Conservation (phyloP, 106 monocot species). For the Acorus calamus region DNA sequence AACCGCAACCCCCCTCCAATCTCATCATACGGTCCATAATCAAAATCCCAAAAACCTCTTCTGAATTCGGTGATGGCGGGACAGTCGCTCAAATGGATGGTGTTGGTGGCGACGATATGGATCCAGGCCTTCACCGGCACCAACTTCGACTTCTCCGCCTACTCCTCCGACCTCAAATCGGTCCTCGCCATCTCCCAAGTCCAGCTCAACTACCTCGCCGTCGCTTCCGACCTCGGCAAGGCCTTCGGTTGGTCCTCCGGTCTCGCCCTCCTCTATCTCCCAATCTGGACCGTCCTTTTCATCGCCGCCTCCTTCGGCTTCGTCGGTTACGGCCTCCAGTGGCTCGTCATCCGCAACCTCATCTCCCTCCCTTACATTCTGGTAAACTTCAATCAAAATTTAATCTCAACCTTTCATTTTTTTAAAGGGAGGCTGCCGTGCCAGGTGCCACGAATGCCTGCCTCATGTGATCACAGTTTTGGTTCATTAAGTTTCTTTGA, state of each 20-base stretch:
- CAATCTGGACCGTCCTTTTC: slow-evolving; percentile 43
- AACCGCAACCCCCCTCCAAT: too few species aligned
- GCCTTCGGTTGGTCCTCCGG: slow-evolving; percentile 67
- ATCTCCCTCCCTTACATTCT: slow-evolving; percentile 22
- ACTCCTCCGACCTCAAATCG: slow-evolving; percentile 73
- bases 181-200: slow-evolving; percentile 66
- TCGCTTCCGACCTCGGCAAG: slow-evolving; percentile 80
- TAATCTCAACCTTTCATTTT: too few species aligned
- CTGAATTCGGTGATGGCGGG: too few species aligned
- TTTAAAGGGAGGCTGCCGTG: too few species aligned
- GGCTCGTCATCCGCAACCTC: slow-evolving; percentile 39
- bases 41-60: too few species aligned
- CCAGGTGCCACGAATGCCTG: too few species aligned
- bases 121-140: slow-evolving; percentile 59
- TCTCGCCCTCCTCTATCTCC: slow-evolving; percentile 45
- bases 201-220: slow-evolving; percentile 67
- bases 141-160: slow-evolving; percentile 69
- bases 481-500: too few species aligned
- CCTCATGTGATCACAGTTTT: too few species aligned
- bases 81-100: slow-evolving; percentile 41
- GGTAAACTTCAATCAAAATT: too few species aligned
- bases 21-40: too few species aligned
- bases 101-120: slow-evolving; percentile 66
- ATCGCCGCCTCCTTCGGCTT: slow-evolving; percentile 54
- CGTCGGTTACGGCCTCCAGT: slow-evolving; percentile 74